Percentiles rank a stretch among this genome's conserved stretches.
phyloP scores from a whole-genome alignment of 148 eudicot species.

The Persicaria maculosa region DNA sequence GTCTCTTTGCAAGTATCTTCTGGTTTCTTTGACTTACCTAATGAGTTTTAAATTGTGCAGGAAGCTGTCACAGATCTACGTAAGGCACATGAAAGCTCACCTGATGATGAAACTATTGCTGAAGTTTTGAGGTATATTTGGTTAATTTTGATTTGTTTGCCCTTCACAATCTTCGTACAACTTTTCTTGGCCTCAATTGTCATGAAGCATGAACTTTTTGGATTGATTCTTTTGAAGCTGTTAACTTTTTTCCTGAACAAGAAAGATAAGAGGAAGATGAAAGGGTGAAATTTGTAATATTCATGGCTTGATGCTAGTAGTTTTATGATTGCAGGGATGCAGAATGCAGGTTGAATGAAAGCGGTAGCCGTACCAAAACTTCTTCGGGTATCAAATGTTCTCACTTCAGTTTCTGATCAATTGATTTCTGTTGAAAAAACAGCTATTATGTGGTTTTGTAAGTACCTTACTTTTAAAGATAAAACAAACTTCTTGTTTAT shows the following conservation, averaged over 20 bases:
- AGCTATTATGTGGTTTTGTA: background rate
- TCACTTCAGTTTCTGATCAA: background rate
- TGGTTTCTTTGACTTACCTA: constrained; percentile 8
- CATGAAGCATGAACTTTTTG: background rate
- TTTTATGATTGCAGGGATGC: constrained; percentile 41
- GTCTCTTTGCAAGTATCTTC: constrained; percentile 11
- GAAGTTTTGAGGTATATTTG: constrained; percentile 66
- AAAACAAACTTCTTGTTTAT: constrained; percentile 5
- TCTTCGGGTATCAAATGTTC: constrained; percentile 40
- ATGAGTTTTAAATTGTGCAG: constrained; percentile 23
- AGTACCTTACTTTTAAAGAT: background rate
- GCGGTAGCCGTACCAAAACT: constrained; percentile 32
- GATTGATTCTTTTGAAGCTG: background rate
- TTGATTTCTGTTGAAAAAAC: background rate
- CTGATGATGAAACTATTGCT: constrained; percentile 84
- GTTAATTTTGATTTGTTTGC: background rate
- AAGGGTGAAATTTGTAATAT: background rate
- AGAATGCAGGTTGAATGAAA: constrained; percentile 45
- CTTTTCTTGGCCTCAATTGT: constrained; percentile 1
- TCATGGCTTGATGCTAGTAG: constrained; percentile 1
- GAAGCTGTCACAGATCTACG: constrained; percentile 75
- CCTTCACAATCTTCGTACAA: background rate
- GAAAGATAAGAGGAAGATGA: background rate
- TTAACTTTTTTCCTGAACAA: background rate
- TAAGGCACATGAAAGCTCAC: constrained; percentile 80